Conservation (phyloP, 2,329 filamentous ascomycete genomes). For the Diaporthe sp. region DNA sequence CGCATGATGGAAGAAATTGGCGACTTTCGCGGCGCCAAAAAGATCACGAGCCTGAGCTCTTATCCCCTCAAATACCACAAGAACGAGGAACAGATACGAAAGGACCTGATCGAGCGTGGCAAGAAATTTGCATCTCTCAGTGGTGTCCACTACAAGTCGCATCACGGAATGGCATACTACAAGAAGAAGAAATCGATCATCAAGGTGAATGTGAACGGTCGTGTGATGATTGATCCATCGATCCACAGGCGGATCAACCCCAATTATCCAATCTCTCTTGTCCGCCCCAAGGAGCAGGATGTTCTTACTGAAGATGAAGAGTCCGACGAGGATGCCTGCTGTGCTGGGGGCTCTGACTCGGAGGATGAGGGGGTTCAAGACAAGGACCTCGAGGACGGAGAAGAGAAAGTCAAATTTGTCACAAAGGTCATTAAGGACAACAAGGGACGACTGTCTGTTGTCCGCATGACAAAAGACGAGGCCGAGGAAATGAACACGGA, state of each 20-base stretch:
- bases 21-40: slow-evolving; percentile 83
- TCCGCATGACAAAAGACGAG: slow-evolving; percentile 52
- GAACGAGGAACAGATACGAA: slow-evolving; percentile 74
- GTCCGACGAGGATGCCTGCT: slow-evolving; percentile 56
- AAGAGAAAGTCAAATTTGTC: slow-evolving; percentile 59
- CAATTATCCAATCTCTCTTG: slow-evolving; percentile 83
- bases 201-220: slow-evolving; percentile 87
- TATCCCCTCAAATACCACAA: slow-evolving; percentile 88
- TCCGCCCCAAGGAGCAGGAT: slow-evolving; percentile 80
- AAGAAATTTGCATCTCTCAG: slow-evolving; percentile 86
- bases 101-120: slow-evolving; percentile 81
- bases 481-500: slow-evolving; percentile 57
- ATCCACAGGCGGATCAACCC: slow-evolving; percentile 88
- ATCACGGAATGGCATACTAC: slow-evolving; percentile 87
- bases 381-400: slow-evolving; percentile 54
- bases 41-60: slow-evolving; percentile 82
- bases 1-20: slow-evolving; percentile 77
- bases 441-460: slow-evolving; percentile 54
- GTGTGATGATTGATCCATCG: slow-evolving; percentile 88
- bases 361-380: slow-evolving; percentile 55
- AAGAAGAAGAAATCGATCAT: slow-evolving; percentile 80
- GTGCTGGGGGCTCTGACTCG: slow-evolving; percentile 55
- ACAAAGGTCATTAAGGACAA: slow-evolving; percentile 66
- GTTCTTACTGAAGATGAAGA: slow-evolving; percentile 65
- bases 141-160: slow-evolving; percentile 85